Conservation (phyloP, 768 basidiomycete species). For the Suillus placidus region DNA sequence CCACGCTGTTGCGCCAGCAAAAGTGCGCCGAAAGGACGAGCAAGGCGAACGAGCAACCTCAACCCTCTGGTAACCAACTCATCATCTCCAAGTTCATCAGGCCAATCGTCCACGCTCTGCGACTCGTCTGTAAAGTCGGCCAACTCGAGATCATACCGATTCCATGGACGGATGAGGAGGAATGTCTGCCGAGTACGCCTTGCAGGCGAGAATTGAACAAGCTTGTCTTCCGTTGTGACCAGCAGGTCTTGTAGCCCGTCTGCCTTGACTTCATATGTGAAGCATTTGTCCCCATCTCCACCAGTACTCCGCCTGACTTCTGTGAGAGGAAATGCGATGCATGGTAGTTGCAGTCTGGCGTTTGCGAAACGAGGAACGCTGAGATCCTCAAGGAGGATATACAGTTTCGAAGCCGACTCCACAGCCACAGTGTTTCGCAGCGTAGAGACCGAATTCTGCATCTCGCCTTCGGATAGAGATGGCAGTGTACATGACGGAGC, state of each 20-base stretch:
- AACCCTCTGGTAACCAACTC: no score
- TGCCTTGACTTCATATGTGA: neutral
- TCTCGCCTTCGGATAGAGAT: neutral
- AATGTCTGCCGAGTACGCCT: neutral
- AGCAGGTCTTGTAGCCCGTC: neutral
- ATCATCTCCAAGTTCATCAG: neutral
- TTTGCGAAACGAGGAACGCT: neutral
- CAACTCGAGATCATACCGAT: neutral
- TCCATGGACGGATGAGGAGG: neutral
- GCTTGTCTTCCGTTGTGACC: neutral
- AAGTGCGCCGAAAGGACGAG: no score
- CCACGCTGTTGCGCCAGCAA: no score
- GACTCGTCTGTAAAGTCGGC: neutral
- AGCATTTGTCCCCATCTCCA: no score
- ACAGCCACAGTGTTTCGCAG: neutral
- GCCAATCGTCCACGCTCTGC: neutral
- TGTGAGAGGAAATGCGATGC: neutral
- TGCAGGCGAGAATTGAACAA: neutral
- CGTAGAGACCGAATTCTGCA: neutral
- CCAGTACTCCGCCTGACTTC: neutral
- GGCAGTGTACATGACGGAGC: rapidly evolving
- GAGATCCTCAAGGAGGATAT: neutral
- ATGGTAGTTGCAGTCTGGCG: neutral
- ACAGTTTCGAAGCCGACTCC: neutral
- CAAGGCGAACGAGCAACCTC: no score